phyloP scores from a whole-genome alignment of 1,284 basidiomycete genomes.

The Malassezia caprae region DNA sequence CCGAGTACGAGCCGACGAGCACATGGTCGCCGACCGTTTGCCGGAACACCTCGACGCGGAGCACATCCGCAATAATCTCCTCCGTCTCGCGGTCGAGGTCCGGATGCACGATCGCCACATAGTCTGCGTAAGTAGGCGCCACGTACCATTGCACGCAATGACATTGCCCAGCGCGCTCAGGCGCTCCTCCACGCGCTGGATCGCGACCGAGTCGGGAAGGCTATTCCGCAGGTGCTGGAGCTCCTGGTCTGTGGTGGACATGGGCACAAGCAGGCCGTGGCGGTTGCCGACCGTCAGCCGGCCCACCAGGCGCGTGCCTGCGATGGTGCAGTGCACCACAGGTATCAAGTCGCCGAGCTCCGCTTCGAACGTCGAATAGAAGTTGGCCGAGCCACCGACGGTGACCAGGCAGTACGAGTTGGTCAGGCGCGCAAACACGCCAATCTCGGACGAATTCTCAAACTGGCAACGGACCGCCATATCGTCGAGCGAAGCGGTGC shows the following conservation, averaged over 20 bases:
- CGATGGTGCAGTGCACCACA: conserved; percentile 93
- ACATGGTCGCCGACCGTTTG: conserved; percentile 88
- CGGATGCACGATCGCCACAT: conserved; percentile 53
- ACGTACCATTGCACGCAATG: conserved; percentile 83
- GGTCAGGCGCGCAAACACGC: conserved; percentile 71
- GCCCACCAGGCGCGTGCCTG: conserved; percentile 86
- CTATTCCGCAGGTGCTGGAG: conserved; percentile 93
- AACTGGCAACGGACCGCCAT: conserved; percentile 54
- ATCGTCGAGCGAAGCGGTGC: neutral
- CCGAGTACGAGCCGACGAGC: conserved; percentile 89
- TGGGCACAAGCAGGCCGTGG: conserved; percentile 89
- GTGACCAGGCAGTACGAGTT: conserved; percentile 61
- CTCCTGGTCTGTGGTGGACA: conserved; percentile 93
- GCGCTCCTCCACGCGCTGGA: conserved; percentile 93
- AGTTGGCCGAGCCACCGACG: conserved; percentile 90
- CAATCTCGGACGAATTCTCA: conserved; percentile 93
- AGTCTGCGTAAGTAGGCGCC: conserved; percentile 20
- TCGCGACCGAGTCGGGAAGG: conserved; percentile 78
- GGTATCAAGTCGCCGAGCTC: conserved; percentile 88
- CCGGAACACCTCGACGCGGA: conserved; percentile 97
- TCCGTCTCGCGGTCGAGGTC: conserved; percentile 98
- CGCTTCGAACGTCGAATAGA: conserved; percentile 92
- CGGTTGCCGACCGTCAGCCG: conserved; percentile 76
- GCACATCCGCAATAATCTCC: conserved; percentile 97
- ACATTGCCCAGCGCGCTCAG: conserved; percentile 94